Evolutionary conservation across 2,329 filamentous ascomycete genomes (phyloP).

Genomic region (Trichoderma afroharzianum): DNA sequence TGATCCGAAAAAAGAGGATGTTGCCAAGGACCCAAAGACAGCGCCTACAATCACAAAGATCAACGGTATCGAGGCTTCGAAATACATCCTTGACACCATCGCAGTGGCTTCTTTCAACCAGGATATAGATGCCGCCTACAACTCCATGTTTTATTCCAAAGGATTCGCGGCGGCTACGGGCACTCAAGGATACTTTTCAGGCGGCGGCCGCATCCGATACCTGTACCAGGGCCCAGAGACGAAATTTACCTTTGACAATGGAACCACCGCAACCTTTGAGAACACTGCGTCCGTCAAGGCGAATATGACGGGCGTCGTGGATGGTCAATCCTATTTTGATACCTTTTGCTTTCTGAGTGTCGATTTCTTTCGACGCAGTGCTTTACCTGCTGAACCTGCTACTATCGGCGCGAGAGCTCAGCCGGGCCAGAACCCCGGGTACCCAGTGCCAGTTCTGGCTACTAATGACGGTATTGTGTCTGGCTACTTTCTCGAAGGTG

Average conservation of each 20-base stretch:
- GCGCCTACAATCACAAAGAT: slow-evolving; percentile 26
- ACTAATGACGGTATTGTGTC: slow-evolving; percentile 20
- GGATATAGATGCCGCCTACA: slow-evolving; percentile 34
- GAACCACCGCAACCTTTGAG: slow-evolving; percentile 28
- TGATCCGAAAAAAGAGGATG: slow-evolving; percentile 18
- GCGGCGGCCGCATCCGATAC: slow-evolving; percentile 28
- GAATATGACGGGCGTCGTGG: slow-evolving; percentile 29
- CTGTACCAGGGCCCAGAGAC: slow-evolving; percentile 33
- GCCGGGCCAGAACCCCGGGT: slow-evolving; percentile 17
- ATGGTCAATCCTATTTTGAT: slow-evolving; percentile 33
- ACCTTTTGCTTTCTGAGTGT: slow-evolving; percentile 31
- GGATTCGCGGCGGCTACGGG: slow-evolving; percentile 20
- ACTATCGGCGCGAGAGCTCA: not conserved
- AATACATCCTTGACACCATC: slow-evolving; percentile 24
- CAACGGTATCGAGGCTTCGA: slow-evolving; percentile 26
- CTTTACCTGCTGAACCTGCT: not conserved
- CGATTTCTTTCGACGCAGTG: not conserved
- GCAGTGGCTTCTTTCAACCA: slow-evolving; percentile 23
- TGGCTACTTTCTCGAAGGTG: slow-evolving; percentile 36
- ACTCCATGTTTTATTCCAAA: slow-evolving; percentile 35
- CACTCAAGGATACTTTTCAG: slow-evolving; percentile 30
- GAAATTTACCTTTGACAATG: slow-evolving; percentile 36
- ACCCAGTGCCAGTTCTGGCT: slow-evolving; percentile 31
- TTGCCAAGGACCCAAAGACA: slow-evolving; percentile 21
- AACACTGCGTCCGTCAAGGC: slow-evolving; percentile 32